Base-by-base conservation (phyloP, 1,284 basidiomycete species). In the Moesziomyces parantarcticus region DNA sequence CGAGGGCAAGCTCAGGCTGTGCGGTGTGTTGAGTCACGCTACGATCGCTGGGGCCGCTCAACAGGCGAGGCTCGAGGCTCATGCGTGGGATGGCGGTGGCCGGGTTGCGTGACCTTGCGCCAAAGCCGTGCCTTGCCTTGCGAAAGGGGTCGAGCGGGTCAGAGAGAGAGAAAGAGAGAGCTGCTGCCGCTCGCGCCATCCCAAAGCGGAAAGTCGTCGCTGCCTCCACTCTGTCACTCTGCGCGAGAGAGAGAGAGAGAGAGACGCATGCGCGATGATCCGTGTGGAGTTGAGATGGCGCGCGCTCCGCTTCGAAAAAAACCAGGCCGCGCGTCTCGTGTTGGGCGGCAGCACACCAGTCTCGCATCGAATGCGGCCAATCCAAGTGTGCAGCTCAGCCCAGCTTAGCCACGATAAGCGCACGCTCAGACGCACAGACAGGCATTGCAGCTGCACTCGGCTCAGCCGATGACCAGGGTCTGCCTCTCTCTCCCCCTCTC, bases 281-380 rank as follows among this genome's bases (percentile, higher is more conserved):
- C 43, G 46, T 68, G 65, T 68, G 65, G 59, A 68, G 65, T 68
- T 68, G 59, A 62, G 20, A 34, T 42, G 47, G 26, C 39, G 22
- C 42, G 5, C 46, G 36, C 36, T 39, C 36, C 36, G 36, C 36
- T 5, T 2, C 16, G 3, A 5, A 6, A 32, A 39, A 39, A 39
- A 4, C 14, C 6, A 18, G 36, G 36, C 36, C 36, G 36, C 36
- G 23, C 26, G 25, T 18, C 47, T 44, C 36, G 36, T 16, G 7
- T 39, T 16, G 11, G 22, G 22, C 14, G 49, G 60, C 60, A 56
- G 49, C 60, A 48, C 43, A 51, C 29, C 60, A 56, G 53, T 55
- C 44, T 52, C 29, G 43, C 56, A 48, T 39, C 18, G 36, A 39
- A 39, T 39, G 36, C 36, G 36, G 36, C 36, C 36, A 39, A n/a